phyloP scores from a whole-genome alignment of 2,329 filamentous ascomycete genomes.

The Cladosporium sp. region DNA sequence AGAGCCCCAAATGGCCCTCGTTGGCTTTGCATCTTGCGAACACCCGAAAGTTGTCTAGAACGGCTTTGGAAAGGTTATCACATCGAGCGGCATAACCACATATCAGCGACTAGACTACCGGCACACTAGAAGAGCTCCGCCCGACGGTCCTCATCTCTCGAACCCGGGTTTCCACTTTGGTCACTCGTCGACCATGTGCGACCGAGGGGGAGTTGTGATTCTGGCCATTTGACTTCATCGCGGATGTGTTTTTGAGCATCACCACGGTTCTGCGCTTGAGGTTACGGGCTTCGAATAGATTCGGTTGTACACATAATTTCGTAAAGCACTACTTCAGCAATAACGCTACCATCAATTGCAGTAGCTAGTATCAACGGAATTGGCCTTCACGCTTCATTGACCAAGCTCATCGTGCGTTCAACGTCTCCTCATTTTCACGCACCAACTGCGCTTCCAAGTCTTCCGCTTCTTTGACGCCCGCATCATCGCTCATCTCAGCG shows the following conservation, averaged over 20 bases:
- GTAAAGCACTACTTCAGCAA: background rate
- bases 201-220: background rate
- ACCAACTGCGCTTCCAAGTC: constrained; percentile 29
- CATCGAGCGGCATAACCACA: background rate
- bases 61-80: background rate
- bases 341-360: background rate
- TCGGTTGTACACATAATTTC: background rate
- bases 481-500: constrained; percentile 53
- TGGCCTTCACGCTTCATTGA: background rate
- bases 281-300: background rate
- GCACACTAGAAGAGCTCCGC: background rate
- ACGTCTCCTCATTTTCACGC: background rate
- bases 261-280: background rate
- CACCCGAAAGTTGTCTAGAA: background rate
- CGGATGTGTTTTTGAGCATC: background rate
- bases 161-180: background rate
- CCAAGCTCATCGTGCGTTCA: background rate
- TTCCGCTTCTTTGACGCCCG: constrained; percentile 27
- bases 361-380: background rate
- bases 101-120: background rate
- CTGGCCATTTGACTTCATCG: background rate
- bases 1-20: background rate
- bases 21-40: background rate
- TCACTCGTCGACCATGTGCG: background rate
- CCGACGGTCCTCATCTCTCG: background rate